Percentiles rank a stretch among this genome's conserved stretches.
phyloP scores from a whole-genome alignment of 768 basidiomycete genomes.

The Xerocomus spinulosus region DNA sequence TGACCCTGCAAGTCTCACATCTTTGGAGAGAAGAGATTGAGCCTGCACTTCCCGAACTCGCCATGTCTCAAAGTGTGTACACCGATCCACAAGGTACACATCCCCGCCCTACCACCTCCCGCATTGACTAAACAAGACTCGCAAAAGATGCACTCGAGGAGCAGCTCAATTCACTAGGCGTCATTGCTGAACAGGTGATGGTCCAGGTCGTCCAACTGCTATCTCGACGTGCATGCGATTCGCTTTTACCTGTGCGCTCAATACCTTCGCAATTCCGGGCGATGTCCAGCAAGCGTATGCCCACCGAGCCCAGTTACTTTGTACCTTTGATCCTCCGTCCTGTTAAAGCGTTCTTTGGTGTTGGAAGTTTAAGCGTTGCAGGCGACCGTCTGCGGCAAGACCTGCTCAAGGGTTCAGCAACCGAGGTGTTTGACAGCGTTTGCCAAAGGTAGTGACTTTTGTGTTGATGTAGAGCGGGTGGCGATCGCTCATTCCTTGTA shows the following conservation, averaged over 20 bases:
- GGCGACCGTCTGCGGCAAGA: constrained; percentile 56
- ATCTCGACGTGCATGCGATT: constrained; percentile 77
- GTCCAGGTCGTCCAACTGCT: constrained; percentile 67
- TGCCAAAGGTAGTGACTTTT: constrained; percentile 49
- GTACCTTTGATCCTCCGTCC: constrained; percentile 78
- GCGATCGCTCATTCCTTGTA: constrained; percentile 23
- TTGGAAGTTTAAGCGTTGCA: constrained; percentile 51
- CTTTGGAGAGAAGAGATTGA: constrained; percentile 71
- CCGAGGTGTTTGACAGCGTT: constrained; percentile 68
- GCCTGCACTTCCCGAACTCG: constrained; percentile 50
- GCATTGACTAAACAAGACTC: not conserved
- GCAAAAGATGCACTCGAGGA: constrained; percentile 51
- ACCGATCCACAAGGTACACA: constrained; percentile 48
- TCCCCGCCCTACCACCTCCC: not conserved
- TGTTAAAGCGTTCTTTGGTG: constrained; percentile 66
- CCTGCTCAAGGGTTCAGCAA: constrained; percentile 46
- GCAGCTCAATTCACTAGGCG: constrained; percentile 45
- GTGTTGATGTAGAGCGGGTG: not conserved
- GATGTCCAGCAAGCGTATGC: constrained; percentile 66
- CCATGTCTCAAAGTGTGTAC: constrained; percentile 30
- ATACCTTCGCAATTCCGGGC: constrained; percentile 90
- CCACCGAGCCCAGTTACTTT: constrained; percentile 83
- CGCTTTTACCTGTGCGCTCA: constrained; percentile 76
- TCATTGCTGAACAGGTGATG: constrained; percentile 55
- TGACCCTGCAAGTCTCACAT: constrained; percentile 48